A percentile compares a stretch with the other conserved stretches of the same genome.
These are phyloP conservation scores for Epichloe coenophiala DNA, from an alignment of 2,329 filamentous ascomycete genomes.

Conservation along the genomic window DNA sequence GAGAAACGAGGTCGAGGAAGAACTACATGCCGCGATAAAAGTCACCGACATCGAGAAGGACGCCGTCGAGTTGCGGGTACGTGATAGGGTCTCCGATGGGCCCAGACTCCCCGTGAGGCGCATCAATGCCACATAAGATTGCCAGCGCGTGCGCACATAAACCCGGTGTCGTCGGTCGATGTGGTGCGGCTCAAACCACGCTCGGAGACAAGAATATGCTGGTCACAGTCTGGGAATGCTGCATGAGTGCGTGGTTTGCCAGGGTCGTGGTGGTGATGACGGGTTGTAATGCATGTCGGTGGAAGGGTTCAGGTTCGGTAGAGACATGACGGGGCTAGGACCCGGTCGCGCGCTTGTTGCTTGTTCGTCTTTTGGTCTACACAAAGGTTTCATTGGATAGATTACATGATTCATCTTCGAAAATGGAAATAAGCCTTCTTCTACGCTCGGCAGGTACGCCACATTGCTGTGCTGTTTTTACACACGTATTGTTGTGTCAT, in stretches of 20 bases:
- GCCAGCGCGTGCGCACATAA: no score
- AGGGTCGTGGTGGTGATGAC: not conserved
- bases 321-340: no score
- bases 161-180: no score
- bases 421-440: no score
- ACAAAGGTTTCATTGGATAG: no score
- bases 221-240: not conserved
- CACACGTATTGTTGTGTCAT: no score
- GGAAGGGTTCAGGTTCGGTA: not conserved
- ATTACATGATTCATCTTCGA: no score
- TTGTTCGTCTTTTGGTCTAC: no score
- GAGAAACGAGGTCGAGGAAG: not conserved
- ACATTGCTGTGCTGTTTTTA: no score
- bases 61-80: not conserved
- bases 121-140: not conserved
- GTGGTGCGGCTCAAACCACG: not conserved
- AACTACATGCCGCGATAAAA: not conserved
- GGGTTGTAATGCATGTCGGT: not conserved
- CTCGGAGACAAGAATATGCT: not conserved
- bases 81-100: not conserved
- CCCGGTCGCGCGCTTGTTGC: no score
- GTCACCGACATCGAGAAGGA: not conserved
- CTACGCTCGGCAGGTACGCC: no score
- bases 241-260: not conserved
- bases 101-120: not conserved